Conservation (phyloP, 768 basidiomycete species). For the Suillus clintonianus region DNA sequence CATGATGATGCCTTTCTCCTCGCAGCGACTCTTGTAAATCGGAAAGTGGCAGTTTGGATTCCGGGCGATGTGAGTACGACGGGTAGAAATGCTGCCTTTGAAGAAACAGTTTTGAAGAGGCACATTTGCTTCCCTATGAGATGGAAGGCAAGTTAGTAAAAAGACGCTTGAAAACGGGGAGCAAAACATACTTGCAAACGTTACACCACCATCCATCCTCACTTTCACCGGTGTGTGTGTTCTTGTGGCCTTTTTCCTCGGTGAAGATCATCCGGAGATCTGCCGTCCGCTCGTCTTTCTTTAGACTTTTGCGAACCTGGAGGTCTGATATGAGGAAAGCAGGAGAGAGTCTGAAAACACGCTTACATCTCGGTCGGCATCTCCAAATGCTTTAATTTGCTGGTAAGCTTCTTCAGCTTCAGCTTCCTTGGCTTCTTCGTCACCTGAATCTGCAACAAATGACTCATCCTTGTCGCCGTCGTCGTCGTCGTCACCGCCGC, state of each 20-base stretch:
- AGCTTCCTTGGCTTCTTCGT: not conserved
- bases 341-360: not conserved
- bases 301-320: not conserved
- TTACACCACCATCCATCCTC: not conserved
- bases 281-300: not conserved
- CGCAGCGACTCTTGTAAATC: not conserved
- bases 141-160: not conserved
- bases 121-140: not conserved
- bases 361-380: not conserved
- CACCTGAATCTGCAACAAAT: not conserved
- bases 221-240: not conserved
- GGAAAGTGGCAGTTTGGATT: not conserved
- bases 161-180: not conserved
- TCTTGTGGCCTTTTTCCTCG: not conserved
- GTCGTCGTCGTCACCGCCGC: too few relatives aligned
- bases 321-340: not conserved
- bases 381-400: too few relatives aligned
- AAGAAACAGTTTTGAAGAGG: not conserved
- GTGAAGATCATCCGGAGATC: not conserved
- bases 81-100: not conserved
- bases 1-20: constrained; percentile 1
- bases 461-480: not conserved
- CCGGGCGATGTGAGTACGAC: not conserved
- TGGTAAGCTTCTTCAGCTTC: not conserved
- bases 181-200: not conserved